Conservation (phyloP, 75 land plant genomes). For the Larix kaempferi region DNA sequence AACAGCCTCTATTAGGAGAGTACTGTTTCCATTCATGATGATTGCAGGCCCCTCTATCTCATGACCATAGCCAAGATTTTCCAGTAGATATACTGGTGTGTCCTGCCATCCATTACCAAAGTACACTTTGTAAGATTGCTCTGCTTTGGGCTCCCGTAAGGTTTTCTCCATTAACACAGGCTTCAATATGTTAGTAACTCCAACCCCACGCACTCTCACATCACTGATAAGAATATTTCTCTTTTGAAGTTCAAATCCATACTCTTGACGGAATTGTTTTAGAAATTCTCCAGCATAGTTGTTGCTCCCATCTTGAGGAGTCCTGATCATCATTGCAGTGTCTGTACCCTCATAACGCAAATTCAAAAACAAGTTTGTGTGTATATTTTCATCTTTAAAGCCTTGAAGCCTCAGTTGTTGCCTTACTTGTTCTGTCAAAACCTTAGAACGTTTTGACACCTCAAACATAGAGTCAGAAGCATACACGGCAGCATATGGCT, state of each 20-base stretch:
- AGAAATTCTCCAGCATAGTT: constrained; percentile 78
- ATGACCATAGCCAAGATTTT: constrained; percentile 80
- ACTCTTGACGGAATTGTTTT: constrained; percentile 78
- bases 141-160: constrained; percentile 42
- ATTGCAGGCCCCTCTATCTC: constrained; percentile 74
- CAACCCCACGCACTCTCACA: constrained; percentile 88
- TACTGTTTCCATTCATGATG: constrained; percentile 98
- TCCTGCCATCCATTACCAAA: constrained; percentile 92
- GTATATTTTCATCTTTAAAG: constrained; percentile 59
- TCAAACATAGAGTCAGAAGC: constrained; percentile 60
- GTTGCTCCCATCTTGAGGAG: constrained; percentile 27
- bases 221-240: constrained; percentile 84
- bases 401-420: constrained; percentile 67
- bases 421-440: constrained; percentile 51
- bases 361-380: constrained; percentile 71
- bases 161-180: constrained; percentile 39
- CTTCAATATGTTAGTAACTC: constrained; percentile 82
- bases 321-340: constrained; percentile 86
- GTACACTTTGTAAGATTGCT: constrained; percentile 61
- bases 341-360: constrained; percentile 97
- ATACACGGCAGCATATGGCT: constrained; percentile 88
- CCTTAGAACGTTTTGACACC: constrained; percentile 50
- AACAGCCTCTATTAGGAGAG: constrained; percentile 85
- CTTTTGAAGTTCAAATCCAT: constrained; percentile 88
- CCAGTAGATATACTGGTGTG: constrained; percentile 73